Percentiles rank a stretch among this genome's conserved stretches.
Conservation (phyloP, 2,329 filamentous ascomycete genomes). For the Didymellaceae sp. region DNA sequence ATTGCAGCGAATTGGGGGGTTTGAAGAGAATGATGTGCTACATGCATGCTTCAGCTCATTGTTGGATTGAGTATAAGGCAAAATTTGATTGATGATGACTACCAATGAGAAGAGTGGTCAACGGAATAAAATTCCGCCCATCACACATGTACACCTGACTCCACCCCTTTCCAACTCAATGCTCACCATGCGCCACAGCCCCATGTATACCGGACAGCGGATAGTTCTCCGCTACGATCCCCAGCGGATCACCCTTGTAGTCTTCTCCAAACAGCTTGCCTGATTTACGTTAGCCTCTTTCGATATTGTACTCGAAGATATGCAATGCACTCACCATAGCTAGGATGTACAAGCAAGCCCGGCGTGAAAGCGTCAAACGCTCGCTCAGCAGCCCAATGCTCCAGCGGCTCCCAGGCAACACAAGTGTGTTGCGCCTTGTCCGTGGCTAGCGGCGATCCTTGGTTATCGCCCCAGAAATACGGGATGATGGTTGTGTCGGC, state of each 20-base stretch:
- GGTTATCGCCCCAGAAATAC: not conserved
- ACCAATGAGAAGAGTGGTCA: not conserved
- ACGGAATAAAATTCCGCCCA: too few relatives aligned
- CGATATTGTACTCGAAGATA: not conserved
- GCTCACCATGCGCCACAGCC: not conserved
- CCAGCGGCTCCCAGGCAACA: not conserved
- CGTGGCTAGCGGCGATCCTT: not conserved
- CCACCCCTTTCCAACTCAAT: too few relatives aligned
- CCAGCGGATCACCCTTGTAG: not conserved
- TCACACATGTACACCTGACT: too few relatives aligned
- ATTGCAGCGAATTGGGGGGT: too few relatives aligned
- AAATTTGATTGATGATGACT: not conserved
- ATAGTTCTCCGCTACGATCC: constrained; percentile 1
- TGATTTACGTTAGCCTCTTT: not conserved
- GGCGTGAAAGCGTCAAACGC: constrained; percentile 1
- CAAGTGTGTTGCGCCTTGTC: not conserved
- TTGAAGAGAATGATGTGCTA: not conserved
- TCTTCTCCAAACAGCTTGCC: constrained; percentile 2
- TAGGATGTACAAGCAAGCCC: not conserved
- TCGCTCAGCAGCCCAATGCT: constrained; percentile 4
- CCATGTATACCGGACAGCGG: not conserved
- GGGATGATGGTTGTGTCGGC: constrained; percentile 1
- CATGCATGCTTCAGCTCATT: not conserved
- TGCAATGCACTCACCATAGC: not conserved
- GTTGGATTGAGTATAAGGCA: not conserved